Evolutionary conservation across 805 yeast genomes (phyloP).

Genomic region (Lachancea sp.): DNA sequence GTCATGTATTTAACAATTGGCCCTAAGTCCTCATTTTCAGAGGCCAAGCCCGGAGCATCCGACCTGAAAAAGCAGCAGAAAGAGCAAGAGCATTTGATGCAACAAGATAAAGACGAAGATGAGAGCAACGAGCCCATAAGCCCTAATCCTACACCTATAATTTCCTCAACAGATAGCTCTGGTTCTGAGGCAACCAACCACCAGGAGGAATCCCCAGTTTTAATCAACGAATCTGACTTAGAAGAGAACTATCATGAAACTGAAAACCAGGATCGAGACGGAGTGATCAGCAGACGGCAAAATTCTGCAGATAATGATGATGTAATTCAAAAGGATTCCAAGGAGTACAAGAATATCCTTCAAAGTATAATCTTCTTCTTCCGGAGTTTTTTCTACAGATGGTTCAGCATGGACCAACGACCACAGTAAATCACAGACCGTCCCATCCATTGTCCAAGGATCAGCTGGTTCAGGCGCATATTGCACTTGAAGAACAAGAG

Average conservation of each 20-base stretch:
- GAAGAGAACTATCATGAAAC: constrained; percentile 13
- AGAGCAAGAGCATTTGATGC: background rate
- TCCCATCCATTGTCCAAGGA: no score
- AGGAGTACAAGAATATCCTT: constrained; percentile 15
- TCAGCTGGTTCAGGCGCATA: no score
- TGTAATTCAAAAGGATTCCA: constrained; percentile 6
- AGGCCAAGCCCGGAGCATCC: no score
- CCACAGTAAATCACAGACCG: background rate
- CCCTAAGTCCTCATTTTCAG: background rate
- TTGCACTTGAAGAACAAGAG: no score
- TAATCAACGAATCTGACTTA: constrained; percentile 17
- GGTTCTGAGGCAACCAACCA: background rate
- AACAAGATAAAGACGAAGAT: background rate
- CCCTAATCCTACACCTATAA: constrained; percentile 24
- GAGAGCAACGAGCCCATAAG: constrained; percentile 23
- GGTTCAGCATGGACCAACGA: constrained; percentile 13
- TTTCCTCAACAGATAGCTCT: background rate
- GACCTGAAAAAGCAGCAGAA: background rate
- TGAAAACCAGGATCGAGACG: constrained; percentile 6
- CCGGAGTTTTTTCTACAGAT: constrained; percentile 16
- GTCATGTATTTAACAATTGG: constrained; percentile 20
- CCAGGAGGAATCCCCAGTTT: constrained; percentile 9
- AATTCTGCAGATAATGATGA: constrained; percentile 1
- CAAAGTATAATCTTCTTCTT: constrained; percentile 20
- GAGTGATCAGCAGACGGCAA: constrained; percentile 1